Conservation (phyloP, 768 basidiomycete species). For the Trametopsis cervina region DNA sequence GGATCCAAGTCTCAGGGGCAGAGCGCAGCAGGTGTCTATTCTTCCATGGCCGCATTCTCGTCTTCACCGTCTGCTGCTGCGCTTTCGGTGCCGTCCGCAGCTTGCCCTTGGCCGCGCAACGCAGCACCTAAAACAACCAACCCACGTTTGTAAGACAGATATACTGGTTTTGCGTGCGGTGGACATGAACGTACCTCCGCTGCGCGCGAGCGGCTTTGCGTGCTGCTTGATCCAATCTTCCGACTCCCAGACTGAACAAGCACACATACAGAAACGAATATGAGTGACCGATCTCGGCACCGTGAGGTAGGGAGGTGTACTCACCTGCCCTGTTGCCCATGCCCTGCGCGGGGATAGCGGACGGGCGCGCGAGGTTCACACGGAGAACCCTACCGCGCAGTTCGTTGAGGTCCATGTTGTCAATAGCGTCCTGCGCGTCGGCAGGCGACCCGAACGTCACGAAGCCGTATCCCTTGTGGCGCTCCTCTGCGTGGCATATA, state of each 20-base stretch:
- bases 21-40: no score
- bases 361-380: slow-evolving; percentile 81
- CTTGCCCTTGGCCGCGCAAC: slow-evolving; percentile 23
- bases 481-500: slow-evolving; percentile 41
- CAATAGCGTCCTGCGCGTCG: slow-evolving; percentile 94
- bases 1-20: no score
- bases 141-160: background rate
- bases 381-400: slow-evolving; percentile 68
- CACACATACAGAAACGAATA: background rate
- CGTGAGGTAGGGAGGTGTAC: slow-evolving; percentile 23
- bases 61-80: slow-evolving; percentile 16
- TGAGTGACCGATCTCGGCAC: background rate
- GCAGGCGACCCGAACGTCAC: slow-evolving; percentile 74
- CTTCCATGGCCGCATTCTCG: slow-evolving; percentile 59
- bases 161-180: slow-evolving; percentile 4
- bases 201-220: slow-evolving; percentile 69
- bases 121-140: slow-evolving; percentile 24
- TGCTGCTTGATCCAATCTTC: slow-evolving; percentile 89
- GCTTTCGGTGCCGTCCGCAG: slow-evolving; percentile 14
- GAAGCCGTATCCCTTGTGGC: slow-evolving; percentile 92
- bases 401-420: slow-evolving; percentile 98
- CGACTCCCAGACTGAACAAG: slow-evolving; percentile 93
- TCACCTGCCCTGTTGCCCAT: slow-evolving; percentile 70
- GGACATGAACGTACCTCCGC: slow-evolving; percentile 48
- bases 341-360: slow-evolving; percentile 58